Evolutionary conservation across 768 basidiomycete genomes (phyloP), one percentile per base, ranked within the genome.

Genomic region (Boletus speciosus): DNA sequence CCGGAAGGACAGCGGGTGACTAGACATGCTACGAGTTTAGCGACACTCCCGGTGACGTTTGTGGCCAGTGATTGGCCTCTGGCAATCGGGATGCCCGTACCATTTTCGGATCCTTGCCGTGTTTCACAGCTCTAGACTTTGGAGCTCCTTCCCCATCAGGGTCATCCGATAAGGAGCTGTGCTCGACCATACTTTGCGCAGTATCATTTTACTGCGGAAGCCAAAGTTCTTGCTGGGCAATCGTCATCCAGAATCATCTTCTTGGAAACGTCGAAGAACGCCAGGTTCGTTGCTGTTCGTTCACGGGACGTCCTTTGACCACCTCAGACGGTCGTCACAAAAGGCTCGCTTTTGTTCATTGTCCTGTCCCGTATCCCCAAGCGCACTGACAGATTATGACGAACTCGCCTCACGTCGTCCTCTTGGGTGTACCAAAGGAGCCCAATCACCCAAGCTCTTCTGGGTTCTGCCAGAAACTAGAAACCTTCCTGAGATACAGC

Each of bases 391-490:
- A 57, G 51, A 11, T 49, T 27, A 65, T 65, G 60, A 15, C 64
- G 21, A 51, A 6, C 19, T 32, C 59, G 11, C 47, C 61, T 23
- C 67, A 58, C 34, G 63, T 69, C 43, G 50, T 69, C n/a, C 63
- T 71, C 16, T 57, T 60, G 39, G 69, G 61, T 36, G 58, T 68
- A 5, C 49, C 59, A 9, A 69, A 66, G 50, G 45, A 51, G 32
- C 50, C 43, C 36, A 47, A 64, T 32, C 45, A 25, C 10, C 61
- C 70, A 21, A 66, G 62, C 15, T 8, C 46, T 0, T 71, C 70
- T 27, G 64, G 65, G 5, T 71, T 68, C 54, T 73, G 70, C 53
- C 66, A 72, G 54, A 71, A 73, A 31, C 56, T 71, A 2, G 71
- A 71, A 49, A 57, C 59, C 7, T 72, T 68, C 54, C 66, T 71